Evolutionary conservation across 305 asterid species (phyloP).

Genomic region (Euphrasia arctica): DNA sequence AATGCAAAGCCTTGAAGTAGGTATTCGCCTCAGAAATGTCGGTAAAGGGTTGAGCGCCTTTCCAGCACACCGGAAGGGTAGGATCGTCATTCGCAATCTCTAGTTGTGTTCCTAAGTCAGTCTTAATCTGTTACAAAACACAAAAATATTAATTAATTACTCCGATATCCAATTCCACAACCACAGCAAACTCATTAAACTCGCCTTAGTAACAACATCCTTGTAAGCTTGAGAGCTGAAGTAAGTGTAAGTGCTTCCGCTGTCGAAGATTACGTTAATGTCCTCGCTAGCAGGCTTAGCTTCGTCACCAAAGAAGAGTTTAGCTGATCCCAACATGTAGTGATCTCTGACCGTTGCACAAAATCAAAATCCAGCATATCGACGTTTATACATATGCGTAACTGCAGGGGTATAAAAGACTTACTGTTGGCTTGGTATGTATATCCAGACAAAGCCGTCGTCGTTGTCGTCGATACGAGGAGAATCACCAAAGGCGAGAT

Average conservation of each 20-base stretch:
- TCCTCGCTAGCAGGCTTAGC: conserved; percentile 41
- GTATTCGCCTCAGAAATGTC: conserved; percentile 45
- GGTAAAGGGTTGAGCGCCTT: conserved; percentile 65
- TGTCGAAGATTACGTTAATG: conserved; percentile 67
- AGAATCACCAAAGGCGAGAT: conserved; percentile 71
- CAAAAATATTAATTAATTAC: background rate
- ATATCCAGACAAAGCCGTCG: conserved; percentile 60
- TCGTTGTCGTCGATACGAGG: conserved; percentile 42
- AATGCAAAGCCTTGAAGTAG: conserved; percentile 66
- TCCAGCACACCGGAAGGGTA: conserved; percentile 86
- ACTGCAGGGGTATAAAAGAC: too few species aligned
- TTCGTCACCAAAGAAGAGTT: conserved; percentile 50
- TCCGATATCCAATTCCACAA: background rate
- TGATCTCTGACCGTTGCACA: too few species aligned
- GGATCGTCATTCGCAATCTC: conserved; percentile 54
- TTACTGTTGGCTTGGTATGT: conserved; percentile 53
- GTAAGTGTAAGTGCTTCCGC: conserved; percentile 94
- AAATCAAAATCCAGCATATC: too few species aligned
- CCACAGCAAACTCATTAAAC: conserved; percentile 17
- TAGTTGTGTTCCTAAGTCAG: conserved; percentile 23
- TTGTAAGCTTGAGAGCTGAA: conserved; percentile 54
- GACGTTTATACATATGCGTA: too few species aligned
- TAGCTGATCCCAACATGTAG: conserved; percentile 68
- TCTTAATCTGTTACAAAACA: conserved; percentile 25
- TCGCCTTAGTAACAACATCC: conserved; percentile 57